Conservation (phyloP, 2,329 filamentous ascomycete genomes). For the Furcasterigmium sp. region DNA sequence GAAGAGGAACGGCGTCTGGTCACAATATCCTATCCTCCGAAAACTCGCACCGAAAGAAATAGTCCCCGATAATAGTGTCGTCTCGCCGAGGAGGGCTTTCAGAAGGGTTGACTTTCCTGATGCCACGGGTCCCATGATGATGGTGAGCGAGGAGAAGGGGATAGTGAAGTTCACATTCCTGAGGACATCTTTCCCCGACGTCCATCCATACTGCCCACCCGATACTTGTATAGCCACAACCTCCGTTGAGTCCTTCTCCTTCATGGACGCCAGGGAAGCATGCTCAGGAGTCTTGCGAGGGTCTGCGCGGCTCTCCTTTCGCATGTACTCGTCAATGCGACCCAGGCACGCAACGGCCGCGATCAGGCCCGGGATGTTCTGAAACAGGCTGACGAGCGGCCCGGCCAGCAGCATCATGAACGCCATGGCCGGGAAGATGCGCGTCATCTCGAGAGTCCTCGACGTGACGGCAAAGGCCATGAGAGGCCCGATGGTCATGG, state of each 20-base stretch:
- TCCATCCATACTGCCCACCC: conserved; percentile 26
- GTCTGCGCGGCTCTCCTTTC: conserved; percentile 7
- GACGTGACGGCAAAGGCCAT: conserved; percentile 22
- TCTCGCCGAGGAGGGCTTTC: conserved; percentile 27
- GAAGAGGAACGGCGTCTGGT: conserved; percentile 20
- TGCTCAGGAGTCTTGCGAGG: too few species aligned
- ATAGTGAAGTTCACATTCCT: conserved; percentile 25
- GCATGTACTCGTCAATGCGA: conserved; percentile 17
- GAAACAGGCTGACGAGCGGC: conserved; percentile 25
- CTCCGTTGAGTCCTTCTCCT: too few species aligned
- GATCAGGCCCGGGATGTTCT: conserved; percentile 23
- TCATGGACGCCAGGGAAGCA: not conserved
- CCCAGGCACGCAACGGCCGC: conserved; percentile 17
- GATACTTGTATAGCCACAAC: too few species aligned
- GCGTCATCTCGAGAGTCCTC: conserved; percentile 15
- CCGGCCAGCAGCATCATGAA: conserved; percentile 26
- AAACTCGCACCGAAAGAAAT: conserved; percentile 8
- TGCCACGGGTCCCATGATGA: conserved; percentile 33
- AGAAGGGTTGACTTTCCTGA: conserved; percentile 35
- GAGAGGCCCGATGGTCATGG: conserved; percentile 28
- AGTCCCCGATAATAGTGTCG: conserved; percentile 14
- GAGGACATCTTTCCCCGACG: conserved; percentile 18
- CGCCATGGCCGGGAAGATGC: conserved; percentile 24
- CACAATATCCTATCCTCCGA: conserved; percentile 23
- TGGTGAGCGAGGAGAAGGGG: conserved; percentile 23